Evolutionary conservation across 768 basidiomycete genomes (phyloP), one percentile per base, ranked within the genome.

Genomic region (Kwoniella europaea): DNA sequence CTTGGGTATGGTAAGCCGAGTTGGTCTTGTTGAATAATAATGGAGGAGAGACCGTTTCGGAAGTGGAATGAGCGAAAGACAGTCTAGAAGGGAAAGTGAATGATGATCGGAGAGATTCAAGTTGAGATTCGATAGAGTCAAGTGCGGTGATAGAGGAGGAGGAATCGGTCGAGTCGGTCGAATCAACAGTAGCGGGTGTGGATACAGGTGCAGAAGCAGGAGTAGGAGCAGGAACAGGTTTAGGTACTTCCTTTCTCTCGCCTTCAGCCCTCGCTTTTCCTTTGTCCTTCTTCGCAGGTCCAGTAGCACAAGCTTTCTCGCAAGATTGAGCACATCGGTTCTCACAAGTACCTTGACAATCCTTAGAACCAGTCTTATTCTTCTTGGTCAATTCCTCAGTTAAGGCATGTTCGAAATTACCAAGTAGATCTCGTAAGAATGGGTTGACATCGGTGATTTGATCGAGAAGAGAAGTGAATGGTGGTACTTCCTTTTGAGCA

Each of bases 21-120:
- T 92, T 92, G 55, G 79, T 84, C 1, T 86, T 82, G 7, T 89
- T 89, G 84, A 86, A 92, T 3, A 89, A 88, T 44, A 92, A 86
- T 10, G 73, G 16, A 18, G 79, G 77, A 24, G 35, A 42, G 42
- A 16, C 18, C 9, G 42, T 10, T 16, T 55, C 57, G 10, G 71
- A 42, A 15, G 72, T 67, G 50, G 71, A 43, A 35, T 72, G 68
- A 16, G 72, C 72, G 68, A 81, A 81, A 41, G 74, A 58, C 5
- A 81, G 75, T 10, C 41, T 65, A 18, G 66, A 15, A 13, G 80
- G 80, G 71, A 79, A 79, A 24, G 72, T 71, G 69, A 79, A 81
- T 46, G 73, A 68, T 6, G 62, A 65, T 13, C 53, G 61, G 50
- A 73, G 70, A 20, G 62, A 67, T 4, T 55, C 24, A 44, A 81